Base-by-base conservation (phyloP, 371 early-diverging fungal species). In the Umbelopsis sp. region DNA sequence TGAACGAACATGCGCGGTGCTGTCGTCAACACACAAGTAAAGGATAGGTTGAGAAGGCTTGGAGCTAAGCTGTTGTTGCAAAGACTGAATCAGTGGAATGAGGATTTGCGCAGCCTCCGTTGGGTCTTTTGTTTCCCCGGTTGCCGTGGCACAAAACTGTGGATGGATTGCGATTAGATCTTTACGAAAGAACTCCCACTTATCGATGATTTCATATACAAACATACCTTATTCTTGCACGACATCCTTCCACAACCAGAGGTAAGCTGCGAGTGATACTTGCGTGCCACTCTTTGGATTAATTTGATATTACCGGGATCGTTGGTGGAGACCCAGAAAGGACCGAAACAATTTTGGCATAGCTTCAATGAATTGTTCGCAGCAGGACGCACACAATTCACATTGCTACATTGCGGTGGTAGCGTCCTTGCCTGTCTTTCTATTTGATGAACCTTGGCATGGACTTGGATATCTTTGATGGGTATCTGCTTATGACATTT, bases 321-420 rank as follows among this genome's bases (percentile, higher is more conserved):
- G 63, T 90, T 89, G 29, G 88, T 82, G 14, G 93, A 83, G 0
- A 86, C 79, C 90, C 94, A 96, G 68, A 92, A 93, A 1, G 94
- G 95, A 1, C 89, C 91, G 80, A 92, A 96, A 72, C 96, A 96
- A 50, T 80, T 76, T 29, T 83, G 80, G 69, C 96, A 96, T 62
- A 94, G 73, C 0, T 84, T 81, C 1, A 94, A 73, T 7, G 79
- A 74, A 51, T 92, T 92, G 44, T 67, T 72, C 22, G 84, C 76
- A 57, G 80, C 50, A 52, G 80, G 68, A 32, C 89, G 80, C 8
- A 84, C 74, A 74, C 96, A 96, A 70, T 89, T 89, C 18, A 74
- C 75, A 76, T 96, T 96, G n/a, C 84, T 71, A 69, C 96, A 96
- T 5, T 84, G 69, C 11, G 85, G 83, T 1, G 88, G 87, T 0